A percentile compares a stretch with the other conserved stretches of the same genome.
phyloP scores from a whole-genome alignment of 169 alveolate genomes.

The Plasmodium yoelii region DNA sequence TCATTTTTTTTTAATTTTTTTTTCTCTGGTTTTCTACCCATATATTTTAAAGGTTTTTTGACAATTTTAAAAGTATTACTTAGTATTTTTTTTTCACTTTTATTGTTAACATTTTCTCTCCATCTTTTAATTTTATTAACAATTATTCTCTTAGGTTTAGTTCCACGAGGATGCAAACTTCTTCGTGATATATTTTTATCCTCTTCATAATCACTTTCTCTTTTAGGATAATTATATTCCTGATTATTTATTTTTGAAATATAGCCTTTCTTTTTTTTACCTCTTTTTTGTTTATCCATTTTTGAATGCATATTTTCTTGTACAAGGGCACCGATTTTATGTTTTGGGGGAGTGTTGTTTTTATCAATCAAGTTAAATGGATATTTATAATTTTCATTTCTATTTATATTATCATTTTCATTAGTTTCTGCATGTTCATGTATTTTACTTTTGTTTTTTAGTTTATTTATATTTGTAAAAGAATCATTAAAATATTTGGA shows the following conservation, averaged over 20 bases:
- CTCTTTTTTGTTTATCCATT: not conserved
- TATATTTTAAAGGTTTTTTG: constrained; percentile 20
- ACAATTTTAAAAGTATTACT: not conserved
- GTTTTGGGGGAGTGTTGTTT: not conserved
- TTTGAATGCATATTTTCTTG: not conserved
- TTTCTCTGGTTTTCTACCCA: not conserved
- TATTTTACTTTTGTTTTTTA: not conserved
- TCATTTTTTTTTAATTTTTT: constrained; percentile 2
- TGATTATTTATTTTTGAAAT: not conserved
- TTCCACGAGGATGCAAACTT: not conserved
- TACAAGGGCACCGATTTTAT: not conserved
- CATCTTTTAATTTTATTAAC: not conserved
- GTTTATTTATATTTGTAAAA: constrained; percentile 12
- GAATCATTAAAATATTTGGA: constrained; percentile 21
- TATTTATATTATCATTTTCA: constrained; percentile 11
- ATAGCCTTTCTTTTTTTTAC: not conserved
- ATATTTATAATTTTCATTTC: constrained; percentile 6
- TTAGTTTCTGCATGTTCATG: not conserved
- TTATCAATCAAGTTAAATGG: constrained; percentile 42
- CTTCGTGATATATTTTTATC: not conserved
- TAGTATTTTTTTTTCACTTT: not conserved
- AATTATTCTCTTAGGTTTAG: not conserved
- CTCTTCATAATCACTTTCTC: not conserved
- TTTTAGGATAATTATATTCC: not conserved
- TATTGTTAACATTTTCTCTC: not conserved